Base-by-base conservation (phyloP, 75 land plant species). In the Pinus taeda region DNA sequence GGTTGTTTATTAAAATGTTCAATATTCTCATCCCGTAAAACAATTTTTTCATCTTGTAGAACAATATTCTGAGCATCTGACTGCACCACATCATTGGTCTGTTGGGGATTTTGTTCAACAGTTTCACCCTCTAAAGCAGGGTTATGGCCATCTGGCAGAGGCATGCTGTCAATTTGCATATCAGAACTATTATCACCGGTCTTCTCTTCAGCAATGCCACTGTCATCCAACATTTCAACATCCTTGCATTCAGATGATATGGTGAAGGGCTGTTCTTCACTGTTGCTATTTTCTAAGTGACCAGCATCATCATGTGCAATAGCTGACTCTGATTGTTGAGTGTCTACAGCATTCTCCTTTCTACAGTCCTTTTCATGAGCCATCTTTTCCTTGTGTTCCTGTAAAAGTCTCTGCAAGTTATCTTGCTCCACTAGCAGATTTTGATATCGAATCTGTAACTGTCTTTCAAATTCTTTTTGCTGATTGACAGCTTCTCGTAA, bases 381-480 rank as follows among this genome's bases (percentile, higher is more conserved):
- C 49, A 82, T 77, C 26, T 75, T 77, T 36, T 55, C 64, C 74
- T 85, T 90, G 45, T 86, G 79, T n/a, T 80, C 81, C 20, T 79
- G 87, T n/a, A 91, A 59, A 20, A 88, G 81, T 18, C 75, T 60
- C 60, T 80, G 82, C 63, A 88, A 33, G 62, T 86, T 85, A 61
- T 93, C 96, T 57, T 78, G 77, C 82, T 96, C 93, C 18, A 78
- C 85, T 20, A 87, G 45, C 3, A 91, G 87, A 57, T 85, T 83
- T 58, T 96, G 97, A 78, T 94, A 96, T 0, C 84, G 87, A 12
- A 83, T 74, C 74, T 96, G 99, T 26, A 92, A 74, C 69, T 74
- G 78, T 61, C 81, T 73, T 74, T 96, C 99, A 39, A 90, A 81
- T 30, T 90, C 92, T 74, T 89, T 96, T 79, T 96, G 99, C 77